phyloP scores from a whole-genome alignment of 768 basidiomycete genomes.

The Tricholoma bakamatsutake region DNA sequence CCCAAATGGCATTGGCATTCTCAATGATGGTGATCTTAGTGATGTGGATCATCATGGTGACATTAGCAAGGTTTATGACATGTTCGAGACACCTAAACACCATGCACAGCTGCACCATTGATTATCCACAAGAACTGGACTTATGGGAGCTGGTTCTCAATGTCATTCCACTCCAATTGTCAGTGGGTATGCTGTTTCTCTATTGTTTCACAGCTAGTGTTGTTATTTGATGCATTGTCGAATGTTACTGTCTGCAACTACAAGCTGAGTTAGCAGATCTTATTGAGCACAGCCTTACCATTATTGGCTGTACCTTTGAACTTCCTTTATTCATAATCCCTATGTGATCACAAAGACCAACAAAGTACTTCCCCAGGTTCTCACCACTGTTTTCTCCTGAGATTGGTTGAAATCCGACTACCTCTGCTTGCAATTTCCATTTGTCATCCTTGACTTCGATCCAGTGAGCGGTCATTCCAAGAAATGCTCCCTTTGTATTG shows the following conservation, averaged over 20 bases:
- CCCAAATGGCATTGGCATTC: constrained; percentile 26
- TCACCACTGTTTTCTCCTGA: constrained; percentile 17
- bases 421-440: neutral
- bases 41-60: too few relatives aligned
- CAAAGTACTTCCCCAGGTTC: constrained; percentile 22
- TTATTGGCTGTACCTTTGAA: too few relatives aligned
- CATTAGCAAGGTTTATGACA: too few relatives aligned
- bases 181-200: constrained; percentile 1
- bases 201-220: constrained; percentile 9
- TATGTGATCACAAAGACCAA: constrained; percentile 15
- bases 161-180: constrained; percentile 9
- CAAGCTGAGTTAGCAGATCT: neutral
- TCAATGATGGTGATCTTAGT: constrained; percentile 15
- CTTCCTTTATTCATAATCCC: constrained; percentile 14
- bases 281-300: too few relatives aligned
- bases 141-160: constrained; percentile 15
- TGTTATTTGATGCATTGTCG: constrained; percentile 22
- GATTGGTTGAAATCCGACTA: constrained; percentile 7
- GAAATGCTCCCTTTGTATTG: neutral
- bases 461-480: constrained; percentile 16
- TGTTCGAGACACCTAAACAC: too few relatives aligned
- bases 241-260: constrained; percentile 15
- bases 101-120: too few relatives aligned
- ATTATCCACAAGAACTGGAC: too few relatives aligned
- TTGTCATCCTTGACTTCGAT: constrained; percentile 13